A percentile compares a stretch with the other conserved stretches of the same genome.
Evolutionary conservation across 495 filamentous ascomycete genomes (phyloP).

Genomic region (Trichoderma reesei): DNA sequence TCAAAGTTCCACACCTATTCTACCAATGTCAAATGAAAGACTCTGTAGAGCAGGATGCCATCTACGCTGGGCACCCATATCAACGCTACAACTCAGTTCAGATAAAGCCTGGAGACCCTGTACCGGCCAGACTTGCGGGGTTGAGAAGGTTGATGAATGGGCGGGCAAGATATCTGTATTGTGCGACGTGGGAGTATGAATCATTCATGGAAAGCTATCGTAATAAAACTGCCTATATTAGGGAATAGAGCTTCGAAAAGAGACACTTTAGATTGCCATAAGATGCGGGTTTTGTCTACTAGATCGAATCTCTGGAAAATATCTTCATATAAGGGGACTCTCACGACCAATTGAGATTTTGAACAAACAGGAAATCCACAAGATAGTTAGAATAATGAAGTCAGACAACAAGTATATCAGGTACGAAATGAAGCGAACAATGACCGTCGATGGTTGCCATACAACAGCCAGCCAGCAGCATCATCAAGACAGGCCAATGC

Average conservation of each 20-base stretch:
- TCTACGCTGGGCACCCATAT: slow-evolving; percentile 2
- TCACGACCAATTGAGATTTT: too few relatives aligned
- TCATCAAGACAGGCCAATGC: too few relatives aligned
- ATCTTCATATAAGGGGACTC: background rate
- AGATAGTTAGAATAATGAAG: background rate
- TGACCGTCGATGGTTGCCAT: too few relatives aligned
- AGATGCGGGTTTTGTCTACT: slow-evolving; percentile 1
- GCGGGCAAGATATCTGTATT: slow-evolving; percentile 3
- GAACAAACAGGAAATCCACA: too few relatives aligned
- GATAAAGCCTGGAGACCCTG: background rate
- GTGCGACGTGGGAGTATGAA: background rate
- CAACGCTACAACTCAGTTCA: background rate
- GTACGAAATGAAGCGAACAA: background rate
- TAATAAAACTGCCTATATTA: background rate
- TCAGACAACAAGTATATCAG: background rate
- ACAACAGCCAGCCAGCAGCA: too few relatives aligned
- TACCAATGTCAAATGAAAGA: background rate
- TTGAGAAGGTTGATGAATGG: background rate
- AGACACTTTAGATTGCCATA: slow-evolving; percentile 1
- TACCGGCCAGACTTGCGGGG: background rate
- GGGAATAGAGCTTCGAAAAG: slow-evolving; percentile 1
- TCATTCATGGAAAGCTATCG: background rate
- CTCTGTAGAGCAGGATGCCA: background rate
- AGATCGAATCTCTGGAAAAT: background rate
- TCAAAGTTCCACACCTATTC: slow-evolving; percentile 1